Conservation (phyloP, 164 flowering plant genomes). For the Liriodendron chinense region DNA sequence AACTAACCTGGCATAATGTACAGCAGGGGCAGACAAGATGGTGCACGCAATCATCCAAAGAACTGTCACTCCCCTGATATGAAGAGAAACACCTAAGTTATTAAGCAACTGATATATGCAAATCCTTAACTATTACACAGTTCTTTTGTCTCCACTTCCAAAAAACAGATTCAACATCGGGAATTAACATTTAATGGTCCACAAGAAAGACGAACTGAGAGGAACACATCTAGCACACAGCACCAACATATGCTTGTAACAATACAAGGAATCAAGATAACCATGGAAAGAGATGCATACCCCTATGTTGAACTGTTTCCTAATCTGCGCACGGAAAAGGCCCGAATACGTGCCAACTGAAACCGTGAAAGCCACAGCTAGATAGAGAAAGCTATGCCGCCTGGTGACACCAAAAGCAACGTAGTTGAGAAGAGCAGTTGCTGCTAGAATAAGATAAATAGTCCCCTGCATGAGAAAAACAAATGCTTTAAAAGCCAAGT, state of each 20-base stretch:
- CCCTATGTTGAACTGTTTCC: conserved; percentile 78
- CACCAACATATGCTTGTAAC: neutral
- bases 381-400: conserved; percentile 55
- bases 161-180: too few relatives aligned
- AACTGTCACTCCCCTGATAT: conserved; percentile 68
- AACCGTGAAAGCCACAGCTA: conserved; percentile 55
- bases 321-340: conserved; percentile 60
- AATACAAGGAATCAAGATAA: neutral
- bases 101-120: neutral
- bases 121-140: neutral
- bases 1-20: conserved; percentile 61
- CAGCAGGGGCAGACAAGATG: conserved; percentile 85
- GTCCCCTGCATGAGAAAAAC: conserved; percentile 52
- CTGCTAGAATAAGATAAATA: conserved; percentile 43
- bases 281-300: conserved; percentile 29
- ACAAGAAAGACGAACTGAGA: neutral
- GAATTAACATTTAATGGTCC: too few relatives aligned
- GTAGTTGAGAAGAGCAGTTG: conserved; percentile 38
- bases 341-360: conserved; percentile 57
- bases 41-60: conserved; percentile 67
- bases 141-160: neutral
- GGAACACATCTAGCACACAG: too few relatives aligned
- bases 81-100: neutral
- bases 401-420: conserved; percentile 56
- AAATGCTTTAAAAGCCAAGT: neutral